Evolutionary conservation across 2,329 filamentous ascomycete genomes (phyloP), one percentile per base, ranked within the genome.

Genomic region (Tolypocladium inflatum): DNA sequence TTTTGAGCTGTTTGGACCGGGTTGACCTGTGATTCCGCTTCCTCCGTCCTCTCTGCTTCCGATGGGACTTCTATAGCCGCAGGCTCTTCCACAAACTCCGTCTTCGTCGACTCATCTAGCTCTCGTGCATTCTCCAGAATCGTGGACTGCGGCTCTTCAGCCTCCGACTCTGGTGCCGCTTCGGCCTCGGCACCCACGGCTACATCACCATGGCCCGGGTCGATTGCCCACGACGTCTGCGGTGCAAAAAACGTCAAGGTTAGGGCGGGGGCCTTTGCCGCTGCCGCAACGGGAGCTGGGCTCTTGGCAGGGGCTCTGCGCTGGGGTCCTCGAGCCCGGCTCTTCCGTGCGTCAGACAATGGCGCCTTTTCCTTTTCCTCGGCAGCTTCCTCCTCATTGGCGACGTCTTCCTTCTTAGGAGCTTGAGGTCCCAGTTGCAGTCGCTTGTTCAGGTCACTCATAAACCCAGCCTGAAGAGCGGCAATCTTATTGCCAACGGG

Each of bases 391-490:
- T 84, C 80, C 56, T 85, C 79, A 17, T 78, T 75, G 11, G 75
- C 70, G 45, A 80, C 76, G 63, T 92, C 87, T 67, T 89, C 87
- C 63, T 89, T 88, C 76, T 91, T 92, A 2, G 86, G 83, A 11
- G 80, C 84, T 64, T 90, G 86, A n/a, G 92, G 93, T 1, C 94
- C 94, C 41, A 96, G 76, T 68, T 91, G 87, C 35, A 99, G 78
- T 54, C 91, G 88, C 66, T 91, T 92, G 73, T 97, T 96, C 48
- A 99, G 77, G 68, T 97, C 93, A 51, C 86, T 91, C 81, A 99
- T 85, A 72, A 99, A 97, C 3, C 90, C 91, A 42, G 90, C 90
- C 73, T 96, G 91, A 38, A 99, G 77, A 30, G 90, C 89, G 19
- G 92, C 91, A 70, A 99, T 95, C 77, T 97, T 97, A 66, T 85